Evolutionary conservation across 2,329 filamentous ascomycete genomes (phyloP).

Genomic region (Nemania sp.): DNA sequence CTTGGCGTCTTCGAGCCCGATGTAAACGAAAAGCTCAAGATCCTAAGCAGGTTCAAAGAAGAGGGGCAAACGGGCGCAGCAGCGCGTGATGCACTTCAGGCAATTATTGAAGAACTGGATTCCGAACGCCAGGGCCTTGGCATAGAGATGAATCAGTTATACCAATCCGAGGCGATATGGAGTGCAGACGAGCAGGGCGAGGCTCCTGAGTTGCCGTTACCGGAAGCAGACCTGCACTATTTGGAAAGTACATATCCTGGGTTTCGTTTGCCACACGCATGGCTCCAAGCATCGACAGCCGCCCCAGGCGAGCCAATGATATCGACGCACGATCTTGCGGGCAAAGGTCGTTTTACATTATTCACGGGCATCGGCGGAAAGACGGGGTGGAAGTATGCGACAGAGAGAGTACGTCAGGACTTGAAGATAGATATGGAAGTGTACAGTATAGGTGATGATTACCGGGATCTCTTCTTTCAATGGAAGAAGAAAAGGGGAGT

Average conservation of each 20-base stretch:
- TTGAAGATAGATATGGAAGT: constrained; percentile 15
- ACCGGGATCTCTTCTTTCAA: constrained; percentile 21
- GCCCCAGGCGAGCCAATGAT: constrained; percentile 15
- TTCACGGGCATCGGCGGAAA: constrained; percentile 22
- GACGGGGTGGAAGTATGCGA: constrained; percentile 7
- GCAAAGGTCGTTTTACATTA: constrained; percentile 19
- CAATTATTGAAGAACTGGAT: constrained; percentile 17
- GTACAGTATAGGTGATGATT: constrained; percentile 23
- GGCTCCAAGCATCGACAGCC: constrained; percentile 18
- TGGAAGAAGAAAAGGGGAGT: constrained; percentile 16
- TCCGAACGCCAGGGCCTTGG: constrained; percentile 20
- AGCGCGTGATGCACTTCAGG: constrained; percentile 14
- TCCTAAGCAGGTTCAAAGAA: constrained; percentile 12
- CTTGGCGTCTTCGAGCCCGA: constrained; percentile 22
- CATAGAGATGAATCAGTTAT: constrained; percentile 20
- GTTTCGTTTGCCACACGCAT: constrained; percentile 23
- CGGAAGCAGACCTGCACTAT: constrained; percentile 20
- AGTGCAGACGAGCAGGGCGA: constrained; percentile 13
- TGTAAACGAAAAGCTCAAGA: constrained; percentile 12
- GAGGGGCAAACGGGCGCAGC: constrained; percentile 14
- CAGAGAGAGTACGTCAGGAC: constrained; percentile 4
- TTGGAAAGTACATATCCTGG: constrained; percentile 21
- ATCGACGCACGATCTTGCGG: constrained; percentile 25
- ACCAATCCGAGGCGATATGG: constrained; percentile 18
- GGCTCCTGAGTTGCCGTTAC: constrained; percentile 10